Evolutionary conservation across 495 filamentous ascomycete species (phyloP), one percentile per base, ranked within the genome.

Genomic region (Penicillium antarcticum): DNA sequence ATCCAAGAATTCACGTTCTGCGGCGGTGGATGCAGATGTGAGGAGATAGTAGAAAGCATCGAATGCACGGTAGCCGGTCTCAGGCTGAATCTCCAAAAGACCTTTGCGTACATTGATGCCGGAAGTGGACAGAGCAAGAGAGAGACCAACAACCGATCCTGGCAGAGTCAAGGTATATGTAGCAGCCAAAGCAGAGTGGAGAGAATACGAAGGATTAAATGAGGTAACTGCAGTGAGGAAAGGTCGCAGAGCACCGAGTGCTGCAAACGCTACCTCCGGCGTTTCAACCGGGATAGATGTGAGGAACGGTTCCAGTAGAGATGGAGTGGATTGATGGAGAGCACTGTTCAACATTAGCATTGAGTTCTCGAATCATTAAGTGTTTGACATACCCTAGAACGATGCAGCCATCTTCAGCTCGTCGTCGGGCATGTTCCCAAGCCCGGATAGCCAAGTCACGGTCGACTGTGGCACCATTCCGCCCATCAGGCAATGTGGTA

Each of bases 1-100:
- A 37, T 86, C 85, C n/a, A 98, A 75, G 48, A 90, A 96, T 63
- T 97, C 91, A 33, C 91, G 80, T 72, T 98, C 94, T 1, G 91
- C 90, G 1, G 86, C 87, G 2, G 91, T 95, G 0, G 94, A 95
- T 12, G 89, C 86, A 23, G 87, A 89, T 1, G 92, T 95, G 18
- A 96, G 77, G 3, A 98, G 82, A 57, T 97, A 97, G 71, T 98
- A 98, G 67, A 97, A 98, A 23, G 92, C 95, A 63, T 98, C 92
- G 59, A 97, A 98, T n/a, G 92, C 94, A 50, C 94, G 85, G 63
- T 88, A 91, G 17, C 95, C 94, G 6, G 82, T 51, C 62, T 95
- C 84, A 0, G 82, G 66, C 0, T 94, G 89, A 21, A 97, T 80
- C 33, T 90, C 83, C 23, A 97, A 77, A 18, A 98, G 76, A 18